Percentiles rank a stretch among this genome's conserved stretches.
Conservation (phyloP, 345 rosid species). For the Eucalyptus brandiana region DNA sequence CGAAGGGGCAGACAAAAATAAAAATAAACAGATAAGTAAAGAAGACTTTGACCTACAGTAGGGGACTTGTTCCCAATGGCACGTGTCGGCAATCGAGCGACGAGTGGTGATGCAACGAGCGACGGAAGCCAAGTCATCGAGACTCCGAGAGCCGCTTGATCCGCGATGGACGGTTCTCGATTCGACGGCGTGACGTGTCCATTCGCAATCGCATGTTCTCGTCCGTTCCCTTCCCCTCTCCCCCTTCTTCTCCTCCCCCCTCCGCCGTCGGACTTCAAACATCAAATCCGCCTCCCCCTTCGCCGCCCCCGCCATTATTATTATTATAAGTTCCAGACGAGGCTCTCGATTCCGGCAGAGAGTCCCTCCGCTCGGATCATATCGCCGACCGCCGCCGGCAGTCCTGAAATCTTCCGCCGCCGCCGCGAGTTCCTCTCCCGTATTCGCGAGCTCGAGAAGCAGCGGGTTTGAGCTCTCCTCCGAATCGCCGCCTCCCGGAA, state of each 20-base stretch:
- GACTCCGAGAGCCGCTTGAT: not conserved
- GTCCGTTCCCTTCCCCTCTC: not conserved
- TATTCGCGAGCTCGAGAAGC: not conserved
- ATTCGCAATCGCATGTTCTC: not conserved
- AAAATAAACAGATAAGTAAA: not conserved
- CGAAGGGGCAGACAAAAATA: not conserved
- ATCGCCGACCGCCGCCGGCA: not conserved
- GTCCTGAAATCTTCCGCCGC: not conserved
- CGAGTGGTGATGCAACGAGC: not conserved
- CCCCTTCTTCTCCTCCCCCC: not conserved
- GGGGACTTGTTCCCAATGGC: not conserved
- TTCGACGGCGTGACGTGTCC: not conserved
- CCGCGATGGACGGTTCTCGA: not conserved
- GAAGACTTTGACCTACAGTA: not conserved
- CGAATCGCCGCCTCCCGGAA: not conserved
- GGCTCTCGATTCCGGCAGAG: not conserved
- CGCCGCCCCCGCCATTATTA: not conserved
- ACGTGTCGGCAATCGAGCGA: not conserved
- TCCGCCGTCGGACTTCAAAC: not conserved
- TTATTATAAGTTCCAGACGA: not conserved
- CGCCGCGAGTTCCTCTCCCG: not conserved
- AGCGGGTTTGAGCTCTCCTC: not conserved
- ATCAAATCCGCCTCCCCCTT: not conserved
- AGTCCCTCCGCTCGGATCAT: not conserved
- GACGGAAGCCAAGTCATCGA: not conserved